Evolutionary conservation across 805 yeast species (phyloP), one percentile per base, ranked within the genome.

Genomic region (Metschnikowia cubensis): DNA sequence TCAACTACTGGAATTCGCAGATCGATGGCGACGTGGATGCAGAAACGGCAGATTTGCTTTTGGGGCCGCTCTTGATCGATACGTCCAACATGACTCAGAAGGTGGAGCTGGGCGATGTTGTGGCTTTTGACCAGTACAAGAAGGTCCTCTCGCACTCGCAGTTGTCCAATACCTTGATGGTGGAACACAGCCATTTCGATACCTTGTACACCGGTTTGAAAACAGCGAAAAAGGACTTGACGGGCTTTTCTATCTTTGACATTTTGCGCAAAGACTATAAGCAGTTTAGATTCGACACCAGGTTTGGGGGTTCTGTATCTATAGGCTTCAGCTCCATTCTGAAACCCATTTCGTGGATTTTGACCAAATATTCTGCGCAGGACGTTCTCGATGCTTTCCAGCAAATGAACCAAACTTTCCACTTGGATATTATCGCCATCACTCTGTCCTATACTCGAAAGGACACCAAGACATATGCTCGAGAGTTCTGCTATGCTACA

Each of bases 251-350:
- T 1, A 65, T 82, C 4, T 58, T 58, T 4, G 95, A 89, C 46
- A 66, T 94, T 6, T 69, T 94, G 36, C 71, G 84, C 41, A 91
- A 90, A 65, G 99, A 92, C 63, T 92, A 87, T 67, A 92, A 92
- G 63, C 82, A 81, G 59, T 90, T 85, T 70, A 50, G 53, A n/a
- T 61, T 63, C 42, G 50, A 55, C 22, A 72, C 66, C 8, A 66
- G 59, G 15, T 57, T 60, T 8, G 62, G 62, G 4, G 60, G 60
- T 7, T 14, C 42, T 2, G 58, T 57, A 0, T 65, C 55, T 4
- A 73, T 89, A 11, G 98, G 98, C 0, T 85, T 92, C 59, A 80
- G 91, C 42, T 85, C 97, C 0, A 68, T 85, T 8, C 87, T 85
- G 2, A 84, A 80, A 62, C 74, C 89, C 0, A 65, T 85, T 29